Base-by-base conservation (phyloP, 1,139 yeast species). In the Ogataea hybrid region DNA sequence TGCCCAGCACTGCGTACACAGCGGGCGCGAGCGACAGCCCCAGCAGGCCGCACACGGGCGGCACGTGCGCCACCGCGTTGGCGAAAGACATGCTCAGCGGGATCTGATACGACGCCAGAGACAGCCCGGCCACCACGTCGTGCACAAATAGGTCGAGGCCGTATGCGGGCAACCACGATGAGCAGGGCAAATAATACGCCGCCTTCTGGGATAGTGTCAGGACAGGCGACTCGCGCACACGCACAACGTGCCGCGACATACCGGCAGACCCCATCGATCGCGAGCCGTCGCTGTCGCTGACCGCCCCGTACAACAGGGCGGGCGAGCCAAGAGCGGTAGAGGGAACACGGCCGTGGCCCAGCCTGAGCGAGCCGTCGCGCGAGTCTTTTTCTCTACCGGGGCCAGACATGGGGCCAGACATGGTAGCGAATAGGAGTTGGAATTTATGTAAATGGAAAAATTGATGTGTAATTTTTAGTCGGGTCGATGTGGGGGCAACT, bases 71-170 rank as follows among this genome's bases (percentile, higher is more conserved):
- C 44, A 92, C 71, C 0, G 96, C 82, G 0, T 90, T 82, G 4
- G 97, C 95, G 58, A 87, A 90, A 0, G 96, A 86, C 61, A 92
- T 73, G 10, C 90, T 84, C 43, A 92, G 68, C 0, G 98, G 98
- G 31, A 92, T 79, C 61, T 90, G 97, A 63, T 90, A 92, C 15
- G 95, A 85, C 0, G 96, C 96, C 33, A 90, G 64, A 0, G 97
- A 83, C 12, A 89, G 59, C 0, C 98, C 97, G 1, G 96, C 96
- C 14, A 85, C 64, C 18, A 87, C 56, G 55, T 92, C 98, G 11
- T 95, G 89, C 2, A 81, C 46, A 31, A 88, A 71, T 52, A 70
- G 76, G 6, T 63, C 54, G 20, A 61, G 44, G 14, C 68, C 62
- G 61, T 92, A 92, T 18, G 74, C 67, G 8, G 82, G 79, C 30